These are phyloP conservation scores for Luzula sylvatica DNA, from an alignment of 176 grass and related monocot genomes.

Conservation along the genomic window DNA sequence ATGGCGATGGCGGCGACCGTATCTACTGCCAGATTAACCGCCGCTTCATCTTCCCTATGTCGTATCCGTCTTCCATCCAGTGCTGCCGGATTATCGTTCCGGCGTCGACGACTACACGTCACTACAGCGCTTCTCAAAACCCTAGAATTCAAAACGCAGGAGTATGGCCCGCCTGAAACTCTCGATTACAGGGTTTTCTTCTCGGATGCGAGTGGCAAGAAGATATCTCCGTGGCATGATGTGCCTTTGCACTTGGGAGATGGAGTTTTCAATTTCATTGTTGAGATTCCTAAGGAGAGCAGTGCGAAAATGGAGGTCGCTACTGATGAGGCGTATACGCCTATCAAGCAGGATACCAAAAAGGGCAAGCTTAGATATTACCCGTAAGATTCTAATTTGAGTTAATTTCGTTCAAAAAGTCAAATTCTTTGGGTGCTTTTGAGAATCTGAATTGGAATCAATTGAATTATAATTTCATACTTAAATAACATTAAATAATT, in stretches of 20 bases:
- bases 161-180: conserved; percentile 56
- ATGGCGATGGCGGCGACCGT: conserved; percentile 61
- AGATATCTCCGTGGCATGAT: conserved; percentile 93
- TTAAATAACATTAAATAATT: neutral
- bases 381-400: conserved; percentile 45
- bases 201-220: conserved; percentile 45
- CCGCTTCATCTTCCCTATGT: conserved; percentile 15
- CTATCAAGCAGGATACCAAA: conserved; percentile 98
- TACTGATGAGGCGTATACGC: conserved; percentile 85
- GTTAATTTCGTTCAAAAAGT: neutral
- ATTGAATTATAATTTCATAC: neutral
- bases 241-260: conserved; percentile 75
- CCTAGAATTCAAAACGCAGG: conserved; percentile 45
- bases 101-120: conserved; percentile 26
- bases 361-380: conserved; percentile 98
- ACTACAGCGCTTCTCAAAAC: conserved; percentile 35
- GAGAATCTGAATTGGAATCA: neutral
- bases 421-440: neutral
- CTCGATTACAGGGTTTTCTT: conserved; percentile 96
- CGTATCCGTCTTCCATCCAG: conserved; percentile 7
- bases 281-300: conserved; percentile 95
- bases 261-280: conserved; percentile 83
- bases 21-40: conserved; percentile 43
- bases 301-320: conserved; percentile 99
- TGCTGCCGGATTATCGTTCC: conserved; percentile 29